Percentiles rank a stretch among this genome's conserved stretches.
phyloP scores from a whole-genome alignment of 2,329 filamentous ascomycete genomes.

The Beauveria sp. region DNA sequence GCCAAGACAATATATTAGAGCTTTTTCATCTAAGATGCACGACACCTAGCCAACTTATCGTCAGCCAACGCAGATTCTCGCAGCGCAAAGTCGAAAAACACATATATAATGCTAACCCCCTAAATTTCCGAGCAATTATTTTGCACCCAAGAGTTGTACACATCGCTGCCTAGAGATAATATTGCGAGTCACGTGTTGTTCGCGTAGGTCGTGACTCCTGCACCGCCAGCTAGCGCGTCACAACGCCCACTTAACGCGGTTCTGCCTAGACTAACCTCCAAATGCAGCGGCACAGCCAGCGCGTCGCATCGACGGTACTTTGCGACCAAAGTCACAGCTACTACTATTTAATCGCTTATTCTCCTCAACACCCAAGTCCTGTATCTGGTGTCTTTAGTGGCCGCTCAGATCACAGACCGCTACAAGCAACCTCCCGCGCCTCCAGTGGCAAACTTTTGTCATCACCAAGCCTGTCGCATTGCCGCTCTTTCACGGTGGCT shows the following conservation, averaged over 20 bases:
- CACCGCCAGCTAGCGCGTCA: slow-evolving; percentile 1
- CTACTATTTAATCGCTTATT: background rate
- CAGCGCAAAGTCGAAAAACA: too few relatives aligned
- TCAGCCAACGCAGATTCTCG: too few relatives aligned
- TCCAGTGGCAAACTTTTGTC: background rate
- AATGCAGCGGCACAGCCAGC: slow-evolving; percentile 2
- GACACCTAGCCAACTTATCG: too few relatives aligned
- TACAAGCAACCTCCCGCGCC: background rate
- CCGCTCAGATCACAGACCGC: background rate
- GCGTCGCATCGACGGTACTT: slow-evolving; percentile 1
- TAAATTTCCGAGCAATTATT: too few relatives aligned
- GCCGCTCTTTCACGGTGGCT: slow-evolving; percentile 8
- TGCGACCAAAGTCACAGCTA: background rate
- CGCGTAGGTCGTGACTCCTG: background rate
- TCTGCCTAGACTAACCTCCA: slow-evolving; percentile 10
- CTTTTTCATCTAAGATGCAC: too few relatives aligned
- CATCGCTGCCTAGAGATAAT: too few relatives aligned
- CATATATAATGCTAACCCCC: too few relatives aligned
- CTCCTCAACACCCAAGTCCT: background rate
- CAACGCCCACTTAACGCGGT: slow-evolving; percentile 13
- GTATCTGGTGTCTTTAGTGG: too few relatives aligned
- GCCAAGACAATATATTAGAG: too few relatives aligned
- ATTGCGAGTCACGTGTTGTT: slow-evolving; percentile 4
- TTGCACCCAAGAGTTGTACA: too few relatives aligned
- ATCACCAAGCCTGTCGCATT: background rate